phyloP scores from a whole-genome alignment of 2,329 filamentous ascomycete species.

The Dactylonectria macrodidyma region DNA sequence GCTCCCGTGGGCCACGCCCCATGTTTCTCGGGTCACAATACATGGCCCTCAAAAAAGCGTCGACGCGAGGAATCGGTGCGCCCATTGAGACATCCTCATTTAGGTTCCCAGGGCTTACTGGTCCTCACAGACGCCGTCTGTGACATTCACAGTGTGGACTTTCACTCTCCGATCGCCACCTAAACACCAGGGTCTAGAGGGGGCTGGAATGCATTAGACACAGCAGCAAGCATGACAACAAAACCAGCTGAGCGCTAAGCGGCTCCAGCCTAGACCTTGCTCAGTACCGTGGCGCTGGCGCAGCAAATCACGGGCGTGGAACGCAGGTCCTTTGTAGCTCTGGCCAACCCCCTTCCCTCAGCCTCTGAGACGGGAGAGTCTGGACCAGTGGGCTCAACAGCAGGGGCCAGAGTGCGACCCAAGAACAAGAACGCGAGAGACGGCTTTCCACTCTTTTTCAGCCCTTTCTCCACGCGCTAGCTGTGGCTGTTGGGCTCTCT shows the following conservation, averaged over 20 bases:
- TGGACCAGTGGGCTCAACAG: background rate
- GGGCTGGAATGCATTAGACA: slow-evolving; percentile 8
- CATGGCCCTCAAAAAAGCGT: background rate
- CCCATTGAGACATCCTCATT: background rate
- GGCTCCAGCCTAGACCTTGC: slow-evolving; percentile 6
- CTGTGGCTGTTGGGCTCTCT: background rate
- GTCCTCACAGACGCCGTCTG: background rate
- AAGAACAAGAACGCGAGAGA: background rate
- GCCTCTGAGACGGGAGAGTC: background rate
- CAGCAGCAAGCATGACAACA: slow-evolving; percentile 8
- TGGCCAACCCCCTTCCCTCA: background rate
- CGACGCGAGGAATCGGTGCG: background rate
- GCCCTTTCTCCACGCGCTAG: background rate
- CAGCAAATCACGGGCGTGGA: slow-evolving; percentile 24
- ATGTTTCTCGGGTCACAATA: slow-evolving; percentile 19
- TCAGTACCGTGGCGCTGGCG: slow-evolving; percentile 20
- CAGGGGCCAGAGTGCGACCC: background rate
- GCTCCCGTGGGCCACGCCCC: slow-evolving; percentile 17
- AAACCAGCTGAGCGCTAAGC: slow-evolving; percentile 26
- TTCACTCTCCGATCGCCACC: background rate
- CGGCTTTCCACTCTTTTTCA: background rate
- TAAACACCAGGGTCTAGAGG: background rate
- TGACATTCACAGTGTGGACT: background rate
- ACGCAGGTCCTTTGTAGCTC: background rate
- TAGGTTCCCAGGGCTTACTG: background rate